phyloP scores from a whole-genome alignment of 2,329 filamentous ascomycete species.

The Chalara sp. region DNA sequence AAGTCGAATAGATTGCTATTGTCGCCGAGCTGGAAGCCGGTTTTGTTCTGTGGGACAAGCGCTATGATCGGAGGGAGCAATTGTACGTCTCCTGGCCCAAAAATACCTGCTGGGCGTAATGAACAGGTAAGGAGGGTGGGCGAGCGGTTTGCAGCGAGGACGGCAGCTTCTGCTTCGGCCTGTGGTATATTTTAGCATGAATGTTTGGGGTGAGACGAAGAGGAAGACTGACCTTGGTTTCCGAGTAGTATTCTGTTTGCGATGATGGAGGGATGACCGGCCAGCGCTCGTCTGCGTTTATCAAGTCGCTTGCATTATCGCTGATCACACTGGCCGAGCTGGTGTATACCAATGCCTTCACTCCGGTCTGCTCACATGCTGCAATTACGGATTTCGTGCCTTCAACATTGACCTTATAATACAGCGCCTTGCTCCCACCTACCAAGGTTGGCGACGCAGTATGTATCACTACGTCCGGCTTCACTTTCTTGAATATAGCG shows the following conservation, averaged over 20 bases:
- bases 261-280: constrained; percentile 65
- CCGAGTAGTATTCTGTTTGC: constrained; percentile 78
- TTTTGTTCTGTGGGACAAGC: constrained; percentile 60
- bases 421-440: constrained; percentile 51
- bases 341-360: constrained; percentile 83
- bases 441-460: constrained; percentile 66
- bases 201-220: neutral
- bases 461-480: constrained; percentile 82
- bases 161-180: constrained; percentile 76
- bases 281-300: constrained; percentile 80
- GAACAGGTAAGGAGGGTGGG: constrained; percentile 62
- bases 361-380: constrained; percentile 61
- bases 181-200: constrained; percentile 2
- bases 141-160: constrained; percentile 65
- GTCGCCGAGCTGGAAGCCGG: constrained; percentile 75
- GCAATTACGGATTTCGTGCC: constrained; percentile 75
- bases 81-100: constrained; percentile 82
- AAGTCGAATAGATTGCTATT: constrained; percentile 65
- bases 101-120: constrained; percentile 81
- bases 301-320: constrained; percentile 72
- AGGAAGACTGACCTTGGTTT: constrained; percentile 55
- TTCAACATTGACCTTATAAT: constrained; percentile 80
- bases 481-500: constrained; percentile 56
- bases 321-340: constrained; percentile 82
- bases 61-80: constrained; percentile 67